Evolutionary conservation across 257 asterid genomes (phyloP).

Genomic region (Solanum habrochaites): DNA sequence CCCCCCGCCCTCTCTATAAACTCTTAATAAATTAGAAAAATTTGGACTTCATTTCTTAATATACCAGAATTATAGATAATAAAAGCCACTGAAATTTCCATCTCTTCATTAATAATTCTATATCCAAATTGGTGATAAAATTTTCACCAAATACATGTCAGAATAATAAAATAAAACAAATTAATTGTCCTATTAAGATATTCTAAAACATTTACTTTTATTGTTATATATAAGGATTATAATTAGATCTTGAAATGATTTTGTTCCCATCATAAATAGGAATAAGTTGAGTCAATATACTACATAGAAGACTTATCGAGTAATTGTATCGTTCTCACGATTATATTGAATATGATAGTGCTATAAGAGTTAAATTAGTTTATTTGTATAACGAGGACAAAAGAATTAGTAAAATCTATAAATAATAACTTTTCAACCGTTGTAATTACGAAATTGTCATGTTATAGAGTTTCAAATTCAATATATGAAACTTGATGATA

Average conservation of each 20-base stretch:
- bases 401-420: background rate
- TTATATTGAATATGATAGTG: background rate
- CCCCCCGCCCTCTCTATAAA: background rate
- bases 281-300: background rate
- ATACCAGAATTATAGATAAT: background rate
- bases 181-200: background rate
- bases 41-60: background rate
- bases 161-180: background rate
- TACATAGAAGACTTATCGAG: background rate
- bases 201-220: background rate
- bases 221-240: background rate
- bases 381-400: background rate
- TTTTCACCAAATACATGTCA: background rate
- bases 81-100: background rate
- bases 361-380: accelerated
- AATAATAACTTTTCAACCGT: background rate
- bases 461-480: background rate
- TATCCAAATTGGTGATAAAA: background rate
- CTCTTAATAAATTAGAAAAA: background rate
- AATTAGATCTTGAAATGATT: background rate
- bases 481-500: background rate
- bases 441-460: background rate
- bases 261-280: accelerated
- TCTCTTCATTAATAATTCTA: background rate
- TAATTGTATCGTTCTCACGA: background rate